Evolutionary conservation across 2,329 filamentous ascomycete species (phyloP).

Genomic region (Xylariales sp.): DNA sequence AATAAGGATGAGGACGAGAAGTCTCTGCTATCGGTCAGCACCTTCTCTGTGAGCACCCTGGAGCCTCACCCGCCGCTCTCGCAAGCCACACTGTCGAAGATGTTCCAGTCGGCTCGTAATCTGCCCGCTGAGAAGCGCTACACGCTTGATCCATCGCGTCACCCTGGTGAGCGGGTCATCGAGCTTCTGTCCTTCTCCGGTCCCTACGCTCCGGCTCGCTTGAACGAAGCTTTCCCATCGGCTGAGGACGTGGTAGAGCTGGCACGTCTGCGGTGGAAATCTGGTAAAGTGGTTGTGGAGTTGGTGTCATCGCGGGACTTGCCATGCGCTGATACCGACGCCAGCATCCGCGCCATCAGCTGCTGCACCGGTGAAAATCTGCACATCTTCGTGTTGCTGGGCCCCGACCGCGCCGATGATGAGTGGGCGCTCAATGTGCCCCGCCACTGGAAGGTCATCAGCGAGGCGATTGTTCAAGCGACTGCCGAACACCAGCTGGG

Average conservation of each 20-base stretch:
- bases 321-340: neutral
- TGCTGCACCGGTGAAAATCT: conserved; percentile 1
- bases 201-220: neutral
- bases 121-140: neutral
- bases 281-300: conserved; percentile 1
- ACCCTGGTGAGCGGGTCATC: conserved; percentile 1
- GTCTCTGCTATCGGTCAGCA: neutral
- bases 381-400: conserved; percentile 1
- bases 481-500: conserved; percentile 1
- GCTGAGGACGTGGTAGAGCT: neutral
- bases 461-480: neutral
- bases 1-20: neutral
- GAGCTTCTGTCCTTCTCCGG: neutral
- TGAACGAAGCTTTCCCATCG: conserved; percentile 1
- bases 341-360: conserved; percentile 2
- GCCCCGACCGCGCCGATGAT: neutral
- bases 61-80: conserved; percentile 1
- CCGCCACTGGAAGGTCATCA: conserved; percentile 3
- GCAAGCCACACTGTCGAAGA: neutral
- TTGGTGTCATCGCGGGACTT: conserved; percentile 1
- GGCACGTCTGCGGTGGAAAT: neutral
- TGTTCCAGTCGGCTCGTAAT: neutral
- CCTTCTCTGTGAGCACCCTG: conserved; percentile 2
- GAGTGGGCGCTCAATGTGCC: conserved; percentile 2
- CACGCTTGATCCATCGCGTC: neutral